Base-by-base conservation (phyloP, 169 alveolate genomes). In the Plasmodium vinckei region DNA sequence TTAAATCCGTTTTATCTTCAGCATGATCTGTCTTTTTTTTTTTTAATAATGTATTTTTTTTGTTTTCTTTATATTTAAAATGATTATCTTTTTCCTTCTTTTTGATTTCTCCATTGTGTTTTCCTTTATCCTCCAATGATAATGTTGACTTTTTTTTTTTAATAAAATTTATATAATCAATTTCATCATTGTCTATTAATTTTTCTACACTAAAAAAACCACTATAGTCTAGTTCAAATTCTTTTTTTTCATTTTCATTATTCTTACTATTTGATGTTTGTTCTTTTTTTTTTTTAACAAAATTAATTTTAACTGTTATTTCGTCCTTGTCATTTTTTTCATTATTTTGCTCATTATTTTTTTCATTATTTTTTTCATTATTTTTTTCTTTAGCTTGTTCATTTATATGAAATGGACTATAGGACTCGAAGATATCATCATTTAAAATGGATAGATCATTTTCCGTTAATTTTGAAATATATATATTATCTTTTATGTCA, bases 181-280 rank as follows among this genome's bases (percentile, higher is more conserved):
- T 33, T 21, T 46, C 9, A 19, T 68, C 51, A 15, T 67, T 15
- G 17, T 67, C 47, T 67, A 6, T 64, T 17, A 42, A 65, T 67
- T 79, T 77, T 19, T 79, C 89, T 23, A 60, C 59, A 59, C 42
- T 65, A 59, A 49, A 79, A 69, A 79, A 79, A 19, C 17, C 27
- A 17, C 89, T 77, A 56, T 79, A 79, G 15, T 79, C 89, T 25
- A 79, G 61, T 25, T 79, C 82, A 13, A 79, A 79, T 25, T 64
- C 27, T 25, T 49, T 64, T 21, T 65, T 79, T 15, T 64, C 72
- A 21, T 79, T 56, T 79, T 56, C 60, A 10, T 42, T 61, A 42
- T 56, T 12, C 44, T 2, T 15, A 13, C 25, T 51, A 15, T 51
- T 15, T 13, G 59, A 12, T 13, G 10, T 5, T 51, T 67, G 17